Percentiles rank a stretch among this genome's conserved stretches.
phyloP scores from a whole-genome alignment of 768 basidiomycete genomes.

The Pholiota conissans region DNA sequence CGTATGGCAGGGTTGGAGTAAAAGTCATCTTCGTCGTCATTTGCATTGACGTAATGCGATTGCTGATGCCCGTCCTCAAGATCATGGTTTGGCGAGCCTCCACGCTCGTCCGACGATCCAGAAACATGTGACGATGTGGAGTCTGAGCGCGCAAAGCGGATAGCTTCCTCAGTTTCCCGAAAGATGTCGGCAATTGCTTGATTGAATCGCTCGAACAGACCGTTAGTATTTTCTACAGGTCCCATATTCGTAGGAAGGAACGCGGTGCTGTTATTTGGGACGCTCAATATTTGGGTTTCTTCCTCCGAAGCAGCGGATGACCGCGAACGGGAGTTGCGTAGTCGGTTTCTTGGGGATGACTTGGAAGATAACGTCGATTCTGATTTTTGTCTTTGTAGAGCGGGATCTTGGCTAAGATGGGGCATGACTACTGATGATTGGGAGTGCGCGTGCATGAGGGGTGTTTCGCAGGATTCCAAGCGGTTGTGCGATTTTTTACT shows the following conservation, averaged over 20 bases:
- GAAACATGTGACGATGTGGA: slow-evolving; percentile 15
- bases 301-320: slow-evolving; percentile 25
- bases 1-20: slow-evolving; percentile 18
- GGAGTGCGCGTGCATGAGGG: slow-evolving; percentile 13
- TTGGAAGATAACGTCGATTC: slow-evolving; percentile 19
- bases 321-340: slow-evolving; percentile 20
- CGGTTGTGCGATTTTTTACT: slow-evolving; percentile 22
- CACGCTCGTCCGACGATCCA: slow-evolving; percentile 6
- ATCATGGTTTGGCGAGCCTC: slow-evolving; percentile 12
- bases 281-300: not conserved
- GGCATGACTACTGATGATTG: slow-evolving; percentile 12
- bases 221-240: slow-evolving; percentile 24
- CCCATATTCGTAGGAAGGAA: slow-evolving; percentile 13
- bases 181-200: slow-evolving; percentile 47
- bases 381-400: slow-evolving; percentile 15
- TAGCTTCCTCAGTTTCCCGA: slow-evolving; percentile 52
- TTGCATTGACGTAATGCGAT: slow-evolving; percentile 19
- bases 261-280: slow-evolving; percentile 12
- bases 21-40: slow-evolving; percentile 29
- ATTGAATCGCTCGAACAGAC: slow-evolving; percentile 54
- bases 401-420: slow-evolving; percentile 8
- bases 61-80: slow-evolving; percentile 14
- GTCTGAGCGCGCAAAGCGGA: slow-evolving; percentile 37
- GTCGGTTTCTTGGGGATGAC: slow-evolving; percentile 22
- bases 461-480: slow-evolving; percentile 17